Evolutionary conservation across 2,329 filamentous ascomycete species (phyloP).

Genomic region (Neopestalotiopsis rosae): DNA sequence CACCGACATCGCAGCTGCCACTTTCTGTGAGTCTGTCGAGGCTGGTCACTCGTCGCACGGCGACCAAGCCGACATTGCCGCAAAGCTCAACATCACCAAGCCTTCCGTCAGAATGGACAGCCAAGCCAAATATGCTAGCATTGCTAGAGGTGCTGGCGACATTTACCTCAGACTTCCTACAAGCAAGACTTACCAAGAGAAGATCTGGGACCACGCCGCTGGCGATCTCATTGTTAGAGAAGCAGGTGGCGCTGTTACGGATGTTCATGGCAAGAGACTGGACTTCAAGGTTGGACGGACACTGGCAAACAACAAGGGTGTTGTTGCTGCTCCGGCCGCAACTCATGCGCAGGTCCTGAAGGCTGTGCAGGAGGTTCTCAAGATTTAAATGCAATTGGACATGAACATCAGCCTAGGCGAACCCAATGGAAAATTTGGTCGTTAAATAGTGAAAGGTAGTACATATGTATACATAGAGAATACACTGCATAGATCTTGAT

Average conservation of each 20-base stretch:
- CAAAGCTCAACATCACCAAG: slow-evolving; percentile 83
- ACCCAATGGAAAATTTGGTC: not conserved
- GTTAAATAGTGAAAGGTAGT: slow-evolving; percentile 10
- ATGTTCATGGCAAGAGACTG: slow-evolving; percentile 81
- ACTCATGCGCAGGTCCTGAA: slow-evolving; percentile 79
- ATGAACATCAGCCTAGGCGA: not conserved
- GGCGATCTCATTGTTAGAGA: slow-evolving; percentile 94
- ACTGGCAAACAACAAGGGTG: slow-evolving; percentile 87
- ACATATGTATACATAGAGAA: slow-evolving; percentile 17
- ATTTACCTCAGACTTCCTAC: slow-evolving; percentile 91
- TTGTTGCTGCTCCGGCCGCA: slow-evolving; percentile 82
- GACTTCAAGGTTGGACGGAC: slow-evolving; percentile 90
- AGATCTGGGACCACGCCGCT: slow-evolving; percentile 99
- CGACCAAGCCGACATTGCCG: slow-evolving; percentile 84
- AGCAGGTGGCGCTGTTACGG: slow-evolving; percentile 89
- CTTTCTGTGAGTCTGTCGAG: slow-evolving; percentile 97
- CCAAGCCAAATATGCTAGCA: slow-evolving; percentile 96
- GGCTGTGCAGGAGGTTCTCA: slow-evolving; percentile 81
- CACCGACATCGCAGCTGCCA: slow-evolving; percentile 76
- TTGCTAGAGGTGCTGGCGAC: slow-evolving; percentile 91
- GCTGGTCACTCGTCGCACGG: slow-evolving; percentile 88
- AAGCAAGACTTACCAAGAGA: slow-evolving; percentile 89
- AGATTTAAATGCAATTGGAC: slow-evolving; percentile 5
- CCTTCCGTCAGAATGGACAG: slow-evolving; percentile 96
- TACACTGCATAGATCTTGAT: slow-evolving; percentile 17